phyloP scores from a whole-genome alignment of 352 stramenopile genomes.

The Globisporangium viniferum region DNA sequence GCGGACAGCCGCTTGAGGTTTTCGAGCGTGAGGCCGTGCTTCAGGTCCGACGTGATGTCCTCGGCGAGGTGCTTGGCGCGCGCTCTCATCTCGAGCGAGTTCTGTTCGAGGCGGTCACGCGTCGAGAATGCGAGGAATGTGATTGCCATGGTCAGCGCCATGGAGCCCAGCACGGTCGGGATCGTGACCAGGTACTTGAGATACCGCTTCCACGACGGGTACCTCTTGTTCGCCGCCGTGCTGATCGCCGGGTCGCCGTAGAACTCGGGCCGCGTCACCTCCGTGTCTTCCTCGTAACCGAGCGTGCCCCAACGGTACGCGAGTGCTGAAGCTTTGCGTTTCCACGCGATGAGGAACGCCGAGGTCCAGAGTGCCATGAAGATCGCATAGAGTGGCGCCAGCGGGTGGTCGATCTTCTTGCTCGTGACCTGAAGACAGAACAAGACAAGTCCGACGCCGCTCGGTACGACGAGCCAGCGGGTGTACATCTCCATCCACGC shows the following conservation, averaged over 20 bases:
- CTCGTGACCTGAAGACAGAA: slow-evolving; percentile 65
- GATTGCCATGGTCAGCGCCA: slow-evolving; percentile 49
- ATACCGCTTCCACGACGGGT: slow-evolving; percentile 70
- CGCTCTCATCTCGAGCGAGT: slow-evolving; percentile 43
- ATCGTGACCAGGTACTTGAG: slow-evolving; percentile 77
- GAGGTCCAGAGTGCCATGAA: slow-evolving; percentile 91
- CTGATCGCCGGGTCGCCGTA: slow-evolving; percentile 42
- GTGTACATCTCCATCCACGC: slow-evolving; percentile 92
- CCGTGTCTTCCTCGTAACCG: slow-evolving; percentile 87
- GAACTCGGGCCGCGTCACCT: slow-evolving; percentile 84
- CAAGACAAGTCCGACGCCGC: slow-evolving; percentile 62
- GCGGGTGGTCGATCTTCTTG: slow-evolving; percentile 71
- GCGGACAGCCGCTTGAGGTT: slow-evolving; percentile 46
- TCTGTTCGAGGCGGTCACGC: slow-evolving; percentile 66
- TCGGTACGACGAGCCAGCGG: slow-evolving; percentile 82
- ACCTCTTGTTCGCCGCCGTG: slow-evolving; percentile 37
- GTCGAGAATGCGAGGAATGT: slow-evolving; percentile 73
- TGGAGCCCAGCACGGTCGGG: slow-evolving; percentile 54
- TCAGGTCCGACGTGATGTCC: slow-evolving; percentile 37
- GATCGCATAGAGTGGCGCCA: slow-evolving; percentile 77
- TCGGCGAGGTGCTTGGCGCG: slow-evolving; percentile 41
- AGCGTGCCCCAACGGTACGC: slow-evolving; percentile 89
- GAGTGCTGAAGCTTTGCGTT: slow-evolving; percentile 63
- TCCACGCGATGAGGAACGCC: slow-evolving; percentile 87
- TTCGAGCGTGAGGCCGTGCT: slow-evolving; percentile 51